Evolutionary conservation across 2,329 filamentous ascomycete genomes (phyloP), one percentile per base, ranked within the genome.

Genomic region (Alternaria arbusti): DNA sequence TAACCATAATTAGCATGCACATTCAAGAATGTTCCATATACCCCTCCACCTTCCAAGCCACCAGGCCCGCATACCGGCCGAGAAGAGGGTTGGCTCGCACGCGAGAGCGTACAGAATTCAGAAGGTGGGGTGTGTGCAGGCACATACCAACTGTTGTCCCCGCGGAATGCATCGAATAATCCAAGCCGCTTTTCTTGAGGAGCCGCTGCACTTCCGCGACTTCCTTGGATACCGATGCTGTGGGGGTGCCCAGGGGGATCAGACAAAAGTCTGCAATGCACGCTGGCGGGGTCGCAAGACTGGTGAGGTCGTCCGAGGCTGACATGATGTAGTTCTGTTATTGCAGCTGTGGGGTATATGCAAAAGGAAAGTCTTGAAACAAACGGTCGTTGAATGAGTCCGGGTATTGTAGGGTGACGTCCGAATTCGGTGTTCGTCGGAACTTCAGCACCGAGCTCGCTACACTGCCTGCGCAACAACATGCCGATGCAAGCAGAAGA

Each of bases 251-350:
- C 51, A 98, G 90, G 2, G 94, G 94, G 65, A 97, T 91, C 69
- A 97, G 85, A 80, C 94, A 97, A 79, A 97, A 97, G 82, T 97
- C 94, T 61, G 91, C 94, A 58, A 91, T 93, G 81, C 93, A 96
- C 61, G 89, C 83, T 59, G 87, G 83, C 5, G 94, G 94, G 1
- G 93, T 95, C 26, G 58, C 44, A 32, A 78, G 66, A 7, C 68
- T 66, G 7, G 66, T 67, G 23, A 74, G 56, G 47, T 74, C 67
- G 50, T 59, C 63, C 22, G 68, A 64, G 20, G 65, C 64, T 32
- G 68, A 62, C 74, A 75, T 76, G 17, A 43, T 63, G 52, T 40
- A 25, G 22, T 9, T 36, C n/a, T 5, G 36, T 40, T n/a, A 20
- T 36, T 23, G 20, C n/a, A 28, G 36, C n/a, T 52, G 20, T 32